Conservation (phyloP, 2,329 filamentous ascomycete genomes). For the Trichoderma arundinaceum region DNA sequence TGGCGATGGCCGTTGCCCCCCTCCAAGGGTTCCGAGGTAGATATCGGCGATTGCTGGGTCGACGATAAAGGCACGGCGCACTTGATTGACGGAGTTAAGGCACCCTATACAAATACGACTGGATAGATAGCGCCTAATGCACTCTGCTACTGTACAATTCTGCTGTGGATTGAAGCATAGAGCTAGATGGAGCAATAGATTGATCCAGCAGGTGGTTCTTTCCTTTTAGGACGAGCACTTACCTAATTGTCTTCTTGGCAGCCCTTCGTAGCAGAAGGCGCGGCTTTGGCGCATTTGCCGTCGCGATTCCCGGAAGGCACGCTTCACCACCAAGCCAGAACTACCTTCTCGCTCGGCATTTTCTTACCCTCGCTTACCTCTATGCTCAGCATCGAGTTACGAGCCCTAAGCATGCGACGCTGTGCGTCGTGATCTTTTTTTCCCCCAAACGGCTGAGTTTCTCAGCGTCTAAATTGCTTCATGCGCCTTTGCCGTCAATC, state of each 20-base stretch:
- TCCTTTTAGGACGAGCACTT: background rate
- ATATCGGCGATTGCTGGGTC: no score
- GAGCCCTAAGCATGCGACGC: background rate
- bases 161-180: background rate
- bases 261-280: slow-evolving; percentile 1
- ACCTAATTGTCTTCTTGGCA: background rate
- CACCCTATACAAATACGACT: background rate
- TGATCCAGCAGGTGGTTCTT: background rate
- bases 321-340: background rate
- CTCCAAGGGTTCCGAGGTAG: background rate
- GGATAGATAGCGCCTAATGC: background rate
- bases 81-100: no score
- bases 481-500: slow-evolving; percentile 15
- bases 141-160: background rate
- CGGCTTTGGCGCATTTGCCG: background rate
- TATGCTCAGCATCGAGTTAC: background rate
- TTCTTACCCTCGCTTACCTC: slow-evolving; percentile 1
- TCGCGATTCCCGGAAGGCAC: slow-evolving; percentile 5
- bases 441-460: background rate
- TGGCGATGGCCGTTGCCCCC: slow-evolving; percentile 6
- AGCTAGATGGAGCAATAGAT: background rate
- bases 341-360: background rate
- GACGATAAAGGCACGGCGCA: no score
- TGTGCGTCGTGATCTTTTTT: background rate
- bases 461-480: slow-evolving; percentile 13